Base-by-base conservation (phyloP, 805 yeast species). In the Monosporozyma servazzii region DNA sequence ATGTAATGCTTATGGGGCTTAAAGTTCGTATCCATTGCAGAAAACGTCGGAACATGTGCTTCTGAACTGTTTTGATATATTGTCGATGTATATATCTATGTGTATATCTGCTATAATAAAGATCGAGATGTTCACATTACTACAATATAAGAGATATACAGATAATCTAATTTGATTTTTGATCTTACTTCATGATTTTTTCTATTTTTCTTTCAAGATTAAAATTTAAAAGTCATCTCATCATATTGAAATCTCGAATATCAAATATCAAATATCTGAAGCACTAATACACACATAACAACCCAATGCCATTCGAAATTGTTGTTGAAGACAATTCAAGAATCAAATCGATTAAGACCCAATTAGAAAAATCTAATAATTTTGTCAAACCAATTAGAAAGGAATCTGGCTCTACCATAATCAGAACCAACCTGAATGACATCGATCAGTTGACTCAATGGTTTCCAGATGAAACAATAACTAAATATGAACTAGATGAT, bases 381-480 rank as follows among this genome's bases (percentile, higher is more conserved):
- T 62, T 61, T 45, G 59, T 63, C 9, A 62, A 58, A 44, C 69
- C 69, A 3, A 61, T 65, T 1, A 48, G 25, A 5, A 49, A 33
- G n/a, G 62, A 58, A 20, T 52, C 50, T 15, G 51, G 48, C n/a
- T 21, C 37, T 11, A 59, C 51, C n/a, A 52, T 63, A 5, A 51
- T 63, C 2, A 60, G 58, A 48, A 64, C 69, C 5, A 56, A 57
- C 20, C 51, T 57, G 8, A 43, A 30, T 5, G 53, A 48, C 13
- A 15, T 45, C 10, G n/a, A 43, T 2, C 17, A 40, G 18, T 17
- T 52, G 1, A 11, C 27, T 3, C 3, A 25, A 4, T n/a, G 15
- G 20, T 49, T 54, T 27, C 55, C 54, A 6, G 21, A 21, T 17
- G 36, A 51, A 4, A 25, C 17, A 13, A 21, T 48, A 4, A 39